Evolutionary conservation across 129 eudicot species (phyloP), one percentile per base, ranked within the genome.

Genomic region (Chrysanthemum lavandulifolium): DNA sequence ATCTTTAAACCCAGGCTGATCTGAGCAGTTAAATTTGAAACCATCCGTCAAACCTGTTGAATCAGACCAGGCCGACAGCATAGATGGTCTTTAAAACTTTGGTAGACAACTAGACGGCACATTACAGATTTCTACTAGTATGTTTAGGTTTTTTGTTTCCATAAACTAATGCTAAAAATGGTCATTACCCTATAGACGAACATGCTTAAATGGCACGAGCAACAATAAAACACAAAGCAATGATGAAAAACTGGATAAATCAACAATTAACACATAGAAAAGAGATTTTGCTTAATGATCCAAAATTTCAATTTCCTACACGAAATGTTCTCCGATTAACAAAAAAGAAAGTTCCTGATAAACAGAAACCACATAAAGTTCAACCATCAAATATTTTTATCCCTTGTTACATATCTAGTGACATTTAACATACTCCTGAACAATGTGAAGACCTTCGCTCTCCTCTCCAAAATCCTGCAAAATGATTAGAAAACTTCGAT

Each of bases 371-470:
- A 75, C 49, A 67, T 16, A 19, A 8, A 65, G 29, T 65, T 18
- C 23, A 29, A 31, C 36, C 23, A 21, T 9, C 15, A 72, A 72
- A 69, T 31, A 52, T 18, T 14, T 47, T 72, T 49, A 61, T 48
- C 77, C 29, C 36, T 25, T n/a, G 58, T 69, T 69, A 53, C 73
- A 40, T 11, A 25, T 75, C 87, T 70, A 86, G 90, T 87, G 78
- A 56, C 88, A 79, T 73, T 90, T 87, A 51, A 90, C 87, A 65
- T 90, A 81, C 69, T 87, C 87, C 80, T 83, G 94, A 48, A 90
- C 94, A 13, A 90, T 84, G 63, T 90, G 82, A 52, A 90, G 94
- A 21, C 87, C 96, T 79, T 90, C 96, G 2, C 75, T 76, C 55
- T 87, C 94, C 86, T 90, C 96, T 2, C 96, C 96, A 78, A 60